These are phyloP conservation scores for Waltergamsia citrina DNA, from an alignment of 2,329 filamentous ascomycete genomes.

Conservation along the genomic window DNA sequence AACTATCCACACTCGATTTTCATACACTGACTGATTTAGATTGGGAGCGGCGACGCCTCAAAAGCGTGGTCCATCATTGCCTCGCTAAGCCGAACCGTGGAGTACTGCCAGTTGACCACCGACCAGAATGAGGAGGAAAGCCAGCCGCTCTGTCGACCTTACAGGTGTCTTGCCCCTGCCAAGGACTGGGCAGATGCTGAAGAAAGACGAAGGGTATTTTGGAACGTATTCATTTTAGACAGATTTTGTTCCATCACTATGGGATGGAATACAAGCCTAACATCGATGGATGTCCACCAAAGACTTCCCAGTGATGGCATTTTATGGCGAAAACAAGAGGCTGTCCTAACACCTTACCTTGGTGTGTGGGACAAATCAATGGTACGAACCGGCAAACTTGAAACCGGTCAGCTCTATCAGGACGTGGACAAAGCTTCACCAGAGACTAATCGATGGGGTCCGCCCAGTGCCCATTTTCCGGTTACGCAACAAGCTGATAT, in stretches of 20 bases:
- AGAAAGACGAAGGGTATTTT: conserved; percentile 19
- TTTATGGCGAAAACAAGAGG: conserved; percentile 27
- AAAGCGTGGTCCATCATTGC: conserved; percentile 19
- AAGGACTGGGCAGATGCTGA: conserved; percentile 20
- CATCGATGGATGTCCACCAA: conserved; percentile 18
- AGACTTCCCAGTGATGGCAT: conserved; percentile 26
- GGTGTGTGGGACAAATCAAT: conserved; percentile 32
- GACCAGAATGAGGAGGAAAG: conserved; percentile 10
- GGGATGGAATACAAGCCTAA: conserved; percentile 22
- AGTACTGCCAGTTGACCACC: conserved; percentile 18
- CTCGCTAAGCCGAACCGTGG: conserved; percentile 17
- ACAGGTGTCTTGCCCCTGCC: conserved; percentile 16
- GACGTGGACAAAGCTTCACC: conserved; percentile 6
- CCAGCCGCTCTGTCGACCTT: conserved; percentile 11
- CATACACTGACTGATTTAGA: conserved; percentile 9
- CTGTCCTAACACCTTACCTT: conserved; percentile 30
- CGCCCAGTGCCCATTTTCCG: no score
- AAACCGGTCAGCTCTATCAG: conserved; percentile 19
- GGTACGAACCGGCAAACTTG: conserved; percentile 25
- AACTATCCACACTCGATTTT: neutral
- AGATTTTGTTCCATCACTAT: conserved; percentile 11
- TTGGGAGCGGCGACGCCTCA: conserved; percentile 14
- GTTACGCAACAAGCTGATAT: no score
- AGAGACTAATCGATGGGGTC: no score
- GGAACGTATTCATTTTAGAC: conserved; percentile 21